These are phyloP conservation scores for Glycine tomentella DNA, from an alignment of 306 rosid genomes.

Conservation along the genomic window DNA sequence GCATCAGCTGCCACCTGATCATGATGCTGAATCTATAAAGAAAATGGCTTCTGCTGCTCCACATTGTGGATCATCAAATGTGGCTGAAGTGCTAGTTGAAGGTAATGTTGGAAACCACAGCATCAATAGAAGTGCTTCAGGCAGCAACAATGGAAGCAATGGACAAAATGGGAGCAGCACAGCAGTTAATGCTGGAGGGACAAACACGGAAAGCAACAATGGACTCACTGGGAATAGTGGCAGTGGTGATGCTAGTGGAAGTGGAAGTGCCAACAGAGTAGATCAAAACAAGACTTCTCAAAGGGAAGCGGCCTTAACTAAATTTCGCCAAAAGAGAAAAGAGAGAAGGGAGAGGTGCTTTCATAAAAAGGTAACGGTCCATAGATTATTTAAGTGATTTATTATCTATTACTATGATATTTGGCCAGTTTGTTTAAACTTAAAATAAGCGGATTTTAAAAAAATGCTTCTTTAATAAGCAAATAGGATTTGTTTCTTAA, in stretches of 20 bases:
- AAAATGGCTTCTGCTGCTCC: constrained; percentile 66
- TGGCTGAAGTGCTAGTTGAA: constrained; percentile 60
- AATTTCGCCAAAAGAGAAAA: constrained; percentile 78
- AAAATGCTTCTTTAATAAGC: no score
- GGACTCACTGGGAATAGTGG: constrained; percentile 62
- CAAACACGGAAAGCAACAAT: constrained; percentile 65
- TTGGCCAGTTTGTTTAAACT: background rate
- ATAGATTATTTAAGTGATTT: constrained; percentile 19
- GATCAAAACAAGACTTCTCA: constrained; percentile 65
- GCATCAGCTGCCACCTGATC: constrained; percentile 55
- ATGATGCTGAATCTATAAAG: constrained; percentile 60
- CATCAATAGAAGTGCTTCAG: constrained; percentile 72
- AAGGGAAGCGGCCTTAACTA: constrained; percentile 82
- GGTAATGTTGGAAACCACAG: constrained; percentile 69
- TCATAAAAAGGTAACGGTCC: constrained; percentile 68
- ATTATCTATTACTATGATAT: background rate
- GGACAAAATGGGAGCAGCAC: constrained; percentile 74
- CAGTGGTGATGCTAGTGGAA: constrained; percentile 74
- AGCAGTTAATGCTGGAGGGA: constrained; percentile 62
- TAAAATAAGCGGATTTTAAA: no score
- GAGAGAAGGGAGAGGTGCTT: constrained; percentile 85
- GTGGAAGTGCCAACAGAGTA: constrained; percentile 61
- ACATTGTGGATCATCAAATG: constrained; percentile 72
- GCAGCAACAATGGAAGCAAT: constrained; percentile 84
- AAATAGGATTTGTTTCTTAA: no score